Conservation (phyloP, 2,329 filamentous ascomycete species). For the Aspergillus sp. region DNA sequence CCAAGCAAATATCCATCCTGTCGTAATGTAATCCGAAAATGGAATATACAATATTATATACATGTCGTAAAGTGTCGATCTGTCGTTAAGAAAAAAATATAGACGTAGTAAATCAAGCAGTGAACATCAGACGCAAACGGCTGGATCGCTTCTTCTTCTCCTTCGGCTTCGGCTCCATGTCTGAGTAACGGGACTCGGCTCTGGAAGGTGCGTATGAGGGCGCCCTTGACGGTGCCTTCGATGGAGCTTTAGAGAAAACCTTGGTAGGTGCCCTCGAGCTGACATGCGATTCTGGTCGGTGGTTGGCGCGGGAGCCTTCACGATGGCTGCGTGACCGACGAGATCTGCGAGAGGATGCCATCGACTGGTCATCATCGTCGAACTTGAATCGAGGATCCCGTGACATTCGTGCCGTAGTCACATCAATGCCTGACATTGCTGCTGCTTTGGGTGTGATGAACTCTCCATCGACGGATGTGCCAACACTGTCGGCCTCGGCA, state of each 20-base stretch:
- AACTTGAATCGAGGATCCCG: constrained; percentile 40
- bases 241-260: constrained; percentile 21
- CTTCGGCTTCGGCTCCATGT: constrained; percentile 31
- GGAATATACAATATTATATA: constrained; percentile 31
- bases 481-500: constrained; percentile 54
- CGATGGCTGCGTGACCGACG: constrained; percentile 33
- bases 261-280: constrained; percentile 20
- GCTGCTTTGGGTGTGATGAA: constrained; percentile 64
- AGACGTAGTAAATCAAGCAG: constrained; percentile 20
- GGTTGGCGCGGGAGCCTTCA: constrained; percentile 13
- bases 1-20: neutral
- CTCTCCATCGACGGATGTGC: constrained; percentile 66
- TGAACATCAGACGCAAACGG: constrained; percentile 40
- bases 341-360: constrained; percentile 39
- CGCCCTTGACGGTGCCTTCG: constrained; percentile 21
- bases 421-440: constrained; percentile 47
- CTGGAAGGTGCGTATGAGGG: constrained; percentile 23
- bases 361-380: constrained; percentile 34
- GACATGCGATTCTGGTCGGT: constrained; percentile 22
- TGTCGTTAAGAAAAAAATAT: neutral
- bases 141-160: constrained; percentile 46
- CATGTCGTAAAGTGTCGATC: constrained; percentile 7
- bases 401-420: constrained; percentile 34
- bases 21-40: constrained; percentile 2
- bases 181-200: constrained; percentile 25